Conservation (phyloP, 805 yeast genomes). For the Candida orba region DNA sequence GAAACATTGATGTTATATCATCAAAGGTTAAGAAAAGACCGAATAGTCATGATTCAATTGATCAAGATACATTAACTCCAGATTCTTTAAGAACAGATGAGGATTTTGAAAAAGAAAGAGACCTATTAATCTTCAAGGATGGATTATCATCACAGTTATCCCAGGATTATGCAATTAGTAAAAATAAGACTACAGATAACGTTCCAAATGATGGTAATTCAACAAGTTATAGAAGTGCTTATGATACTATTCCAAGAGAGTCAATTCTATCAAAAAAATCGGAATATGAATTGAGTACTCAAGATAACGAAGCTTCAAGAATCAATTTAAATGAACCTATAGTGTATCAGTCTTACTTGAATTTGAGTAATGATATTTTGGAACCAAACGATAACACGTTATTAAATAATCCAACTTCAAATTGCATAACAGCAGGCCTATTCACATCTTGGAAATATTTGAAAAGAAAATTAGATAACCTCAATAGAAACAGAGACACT, state of each 20-base stretch:
- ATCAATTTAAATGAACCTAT: neutral
- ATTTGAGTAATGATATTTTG: conserved; percentile 4
- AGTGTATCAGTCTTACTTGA: conserved; percentile 1
- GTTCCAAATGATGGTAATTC: conserved; percentile 1
- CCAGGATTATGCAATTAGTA: neutral
- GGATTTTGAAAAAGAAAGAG: neutral
- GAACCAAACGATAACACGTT: neutral
- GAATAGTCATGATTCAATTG: neutral
- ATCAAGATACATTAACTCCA: conserved; percentile 1
- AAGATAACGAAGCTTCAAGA: neutral
- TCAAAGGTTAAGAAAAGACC: conserved; percentile 4
- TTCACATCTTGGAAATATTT: conserved; percentile 1
- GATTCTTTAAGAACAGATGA: neutral
- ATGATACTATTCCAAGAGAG: conserved; percentile 6
- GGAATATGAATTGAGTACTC: conserved; percentile 6
- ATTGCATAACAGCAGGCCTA: neutral
- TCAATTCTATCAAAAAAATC: neutral
- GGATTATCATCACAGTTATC: conserved; percentile 1
- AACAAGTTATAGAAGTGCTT: conserved; percentile 6
- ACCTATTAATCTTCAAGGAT: neutral
- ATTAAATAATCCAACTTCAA: neutral
- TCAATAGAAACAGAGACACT: neutral
- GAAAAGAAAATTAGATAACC: neutral
- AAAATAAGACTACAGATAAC: neutral
- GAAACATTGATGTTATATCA: conserved; percentile 15